Base-by-base conservation (phyloP, 2,329 filamentous ascomycete genomes). In the Penicillium sp. region DNA sequence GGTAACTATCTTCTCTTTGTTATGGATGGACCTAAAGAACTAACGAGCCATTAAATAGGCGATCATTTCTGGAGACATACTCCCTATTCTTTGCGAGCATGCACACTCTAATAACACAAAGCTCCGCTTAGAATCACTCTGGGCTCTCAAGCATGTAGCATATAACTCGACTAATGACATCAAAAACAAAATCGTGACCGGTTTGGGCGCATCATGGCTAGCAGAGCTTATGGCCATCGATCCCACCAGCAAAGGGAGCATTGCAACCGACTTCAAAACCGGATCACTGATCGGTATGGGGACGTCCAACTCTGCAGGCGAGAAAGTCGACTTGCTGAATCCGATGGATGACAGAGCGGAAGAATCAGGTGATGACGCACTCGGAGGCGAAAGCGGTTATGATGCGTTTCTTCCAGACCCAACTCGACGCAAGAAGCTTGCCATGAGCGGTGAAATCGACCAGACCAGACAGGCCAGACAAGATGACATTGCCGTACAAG, bases 121-220 rank as follows among this genome's bases (percentile, higher is more conserved):
- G 47, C 78, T 97, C 53, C 85, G 91, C 23, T 80, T 95, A 24
- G 91, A 94, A 65, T 91, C 92, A 21, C 75, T 99, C 1, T 99
- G 94, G 93, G 91, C 91, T 5, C 77, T 99, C 57, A 97, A 97
- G 69, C 91, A 97, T 72, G 81, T 97, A 50, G 87, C 96, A 2
- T 82, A 89, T 61, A 86, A 85, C 21, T 84, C 89, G 5, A 81
- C 82, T 18, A 85, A 87, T 46, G 82, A 87, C 12, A 77, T 89
- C 62, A 96, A 94, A 73, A 87, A 88, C 65, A 81, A 83, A 48
- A 90, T 90, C 59, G 76, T 97, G 12, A 85, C 92, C 50, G 85
- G 89, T 65, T 79, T 97, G 3, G 86, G 86, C 8, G 83, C 90
- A 0, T 85, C 83, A 11, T 96, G 91, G 90, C 80, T 97, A 12